Base-by-base conservation (phyloP, 2,329 filamentous ascomycete species). In the Xenoacremonium recifei region DNA sequence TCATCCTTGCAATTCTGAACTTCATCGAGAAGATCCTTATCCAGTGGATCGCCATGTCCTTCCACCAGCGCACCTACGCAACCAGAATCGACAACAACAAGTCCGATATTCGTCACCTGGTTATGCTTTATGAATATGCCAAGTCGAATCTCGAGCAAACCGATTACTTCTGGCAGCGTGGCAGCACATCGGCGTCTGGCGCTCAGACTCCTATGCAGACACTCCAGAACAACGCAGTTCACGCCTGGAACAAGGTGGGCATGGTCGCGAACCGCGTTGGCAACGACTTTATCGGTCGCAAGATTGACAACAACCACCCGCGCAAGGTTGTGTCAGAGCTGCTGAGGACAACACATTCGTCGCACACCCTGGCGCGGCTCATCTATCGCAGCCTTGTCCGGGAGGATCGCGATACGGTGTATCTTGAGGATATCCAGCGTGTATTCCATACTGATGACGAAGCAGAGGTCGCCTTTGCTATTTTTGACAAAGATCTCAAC, bases 401-500 rank as follows among this genome's bases (percentile, higher is more conserved):
- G n/a, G 78, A 84, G 7, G 87, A 80, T 3, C 81, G 80, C 11
- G 87, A 95, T 15, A 89, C 86, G 0, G 84, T 96, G 5, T 77
- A 82, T 16, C 75, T 84, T 0, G 88, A 90, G 7, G 91, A 96
- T 57, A 67, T 97, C 40, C 84, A 82, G 48, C 71, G 77, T 10
- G 90, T 88, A 1, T 96, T 96, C 55, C 78, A 85, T 9, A 87
- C 84, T 18, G 77, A 85, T 15, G 91, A 96, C 12, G 92, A 96
- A 60, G 89, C 90, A 1, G 86, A 93, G 40, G 87, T 87, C 3
- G 91, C 91, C 1, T 96, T 97, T 58, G 75, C 76, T 54, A 91
- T 96, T 73, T 96, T 96, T 54, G 92, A 97, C 68, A 95, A 93
- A 61, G 92, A 97, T 57, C 81, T 96, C 71, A 97, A 97, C 50